phyloP scores from a whole-genome alignment of 768 basidiomycete genomes.

The Holtermannia corniformis region DNA sequence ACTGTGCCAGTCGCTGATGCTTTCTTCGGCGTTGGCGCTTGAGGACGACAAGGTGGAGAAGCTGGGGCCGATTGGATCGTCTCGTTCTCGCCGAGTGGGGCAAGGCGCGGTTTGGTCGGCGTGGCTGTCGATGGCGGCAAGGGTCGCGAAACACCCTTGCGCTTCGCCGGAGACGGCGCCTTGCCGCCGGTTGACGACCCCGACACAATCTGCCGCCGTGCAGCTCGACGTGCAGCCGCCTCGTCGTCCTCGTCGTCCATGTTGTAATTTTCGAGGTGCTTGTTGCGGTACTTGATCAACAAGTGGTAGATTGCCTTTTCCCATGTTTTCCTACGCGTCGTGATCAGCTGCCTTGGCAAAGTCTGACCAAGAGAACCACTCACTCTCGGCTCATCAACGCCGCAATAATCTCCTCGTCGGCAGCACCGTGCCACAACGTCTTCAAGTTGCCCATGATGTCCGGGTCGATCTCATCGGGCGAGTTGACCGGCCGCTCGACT shows the following conservation, averaged over 20 bases:
- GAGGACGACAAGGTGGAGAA: conserved; percentile 26
- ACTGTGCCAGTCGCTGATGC: conserved; percentile 33
- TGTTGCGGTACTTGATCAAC: conserved; percentile 70
- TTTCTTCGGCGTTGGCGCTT: conserved; percentile 43
- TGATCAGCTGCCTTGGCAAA: not conserved
- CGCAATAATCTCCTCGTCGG: conserved; percentile 62
- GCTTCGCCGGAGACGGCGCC: conserved; percentile 25
- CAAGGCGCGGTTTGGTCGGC: conserved; percentile 8
- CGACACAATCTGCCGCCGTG: conserved; percentile 5
- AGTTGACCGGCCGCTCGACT: conserved; percentile 60
- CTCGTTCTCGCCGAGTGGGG: conserved; percentile 28
- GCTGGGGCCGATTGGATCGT: conserved; percentile 19
- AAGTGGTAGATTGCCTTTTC: conserved; percentile 94
- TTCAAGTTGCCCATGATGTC: conserved; percentile 83
- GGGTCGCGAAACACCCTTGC: conserved; percentile 16
- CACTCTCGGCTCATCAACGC: conserved; percentile 51
- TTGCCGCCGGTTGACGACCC: not conserved
- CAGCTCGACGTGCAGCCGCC: conserved; percentile 21
- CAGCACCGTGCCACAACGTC: conserved; percentile 79
- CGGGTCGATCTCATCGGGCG: conserved; percentile 61
- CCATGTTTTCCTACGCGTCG: conserved; percentile 63
- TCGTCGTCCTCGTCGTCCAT: conserved; percentile 56
- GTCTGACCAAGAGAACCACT: conserved; percentile 10
- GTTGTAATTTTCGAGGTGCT: conserved; percentile 60
- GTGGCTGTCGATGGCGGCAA: conserved; percentile 7